Evolutionary conservation across 352 stramenopile genomes (phyloP).

Genomic region (Phytophthora europaea): DNA sequence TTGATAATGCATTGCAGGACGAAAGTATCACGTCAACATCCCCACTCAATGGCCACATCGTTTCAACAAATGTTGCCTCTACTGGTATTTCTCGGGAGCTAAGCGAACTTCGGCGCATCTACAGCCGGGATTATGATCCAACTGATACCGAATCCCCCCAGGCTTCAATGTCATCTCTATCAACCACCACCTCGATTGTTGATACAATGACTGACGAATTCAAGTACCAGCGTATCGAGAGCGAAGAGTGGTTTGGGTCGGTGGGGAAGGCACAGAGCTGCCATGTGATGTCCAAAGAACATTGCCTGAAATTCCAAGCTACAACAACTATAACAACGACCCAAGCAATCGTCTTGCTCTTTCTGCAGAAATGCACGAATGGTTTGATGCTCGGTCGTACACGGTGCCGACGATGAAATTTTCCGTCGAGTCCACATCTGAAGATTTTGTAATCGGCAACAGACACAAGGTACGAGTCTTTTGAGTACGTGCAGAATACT

Average conservation of each 20-base stretch:
- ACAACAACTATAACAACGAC: slow-evolving; percentile 30
- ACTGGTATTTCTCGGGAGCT: too few species aligned
- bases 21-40: too few species aligned
- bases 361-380: slow-evolving; percentile 25
- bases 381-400: slow-evolving; percentile 22
- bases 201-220: slow-evolving; percentile 32
- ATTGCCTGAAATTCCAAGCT: slow-evolving; percentile 24
- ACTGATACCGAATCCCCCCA: too few species aligned
- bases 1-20: too few species aligned
- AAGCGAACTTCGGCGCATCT: too few species aligned
- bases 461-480: slow-evolving; percentile 26
- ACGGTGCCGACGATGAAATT: slow-evolving; percentile 30
- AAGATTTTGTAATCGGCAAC: slow-evolving; percentile 10
- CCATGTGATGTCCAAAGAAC: slow-evolving; percentile 34
- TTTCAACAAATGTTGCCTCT: too few species aligned
- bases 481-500: slow-evolving; percentile 5
- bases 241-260: slow-evolving; percentile 10
- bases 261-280: slow-evolving; percentile 31
- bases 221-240: slow-evolving; percentile 31
- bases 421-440: slow-evolving; percentile 20
- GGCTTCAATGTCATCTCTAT: too few species aligned
- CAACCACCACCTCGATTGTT: slow-evolving; percentile 14
- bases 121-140: too few species aligned
- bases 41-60: too few species aligned
- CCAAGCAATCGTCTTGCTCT: slow-evolving; percentile 37